phyloP scores from a whole-genome alignment of 2,329 filamentous ascomycete species.

The Nemania sp. region DNA sequence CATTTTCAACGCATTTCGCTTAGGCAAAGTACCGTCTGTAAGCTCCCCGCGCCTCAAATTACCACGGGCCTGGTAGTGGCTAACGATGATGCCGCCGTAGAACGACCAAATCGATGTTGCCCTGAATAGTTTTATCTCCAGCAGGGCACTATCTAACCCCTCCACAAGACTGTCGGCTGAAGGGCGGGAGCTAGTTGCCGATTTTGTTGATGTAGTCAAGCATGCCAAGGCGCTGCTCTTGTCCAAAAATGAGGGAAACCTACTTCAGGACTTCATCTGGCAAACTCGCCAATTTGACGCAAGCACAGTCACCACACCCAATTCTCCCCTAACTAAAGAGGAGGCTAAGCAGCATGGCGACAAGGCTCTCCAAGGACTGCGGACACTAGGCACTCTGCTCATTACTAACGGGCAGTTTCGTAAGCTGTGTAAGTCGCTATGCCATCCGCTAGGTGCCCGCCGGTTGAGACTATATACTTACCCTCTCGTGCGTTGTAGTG shows the following conservation, averaged over 20 bases:
- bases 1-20: conserved; percentile 85
- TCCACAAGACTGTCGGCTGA: conserved; percentile 84
- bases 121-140: conserved; percentile 86
- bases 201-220: conserved; percentile 82
- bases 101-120: conserved; percentile 97
- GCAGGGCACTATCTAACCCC: conserved; percentile 75
- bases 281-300: conserved; percentile 82
- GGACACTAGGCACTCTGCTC: conserved; percentile 87
- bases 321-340: conserved; percentile 78
- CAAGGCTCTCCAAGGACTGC: conserved; percentile 84
- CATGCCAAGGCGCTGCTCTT: conserved; percentile 84
- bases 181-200: conserved; percentile 80
- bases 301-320: conserved; percentile 70
- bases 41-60: conserved; percentile 49
- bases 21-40: conserved; percentile 91
- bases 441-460: not conserved
- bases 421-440: conserved; percentile 76
- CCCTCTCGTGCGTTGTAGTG: conserved; percentile 57
- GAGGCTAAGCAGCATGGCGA: conserved; percentile 85
- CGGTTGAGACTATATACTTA: not conserved
- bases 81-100: conserved; percentile 56
- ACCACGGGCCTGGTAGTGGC: not conserved
- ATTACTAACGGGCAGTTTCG: conserved; percentile 97
- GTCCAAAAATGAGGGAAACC: conserved; percentile 93
- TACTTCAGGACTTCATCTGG: conserved; percentile 97